phyloP scores from a whole-genome alignment of 768 basidiomycete genomes.

The Leccinum imitatum region DNA sequence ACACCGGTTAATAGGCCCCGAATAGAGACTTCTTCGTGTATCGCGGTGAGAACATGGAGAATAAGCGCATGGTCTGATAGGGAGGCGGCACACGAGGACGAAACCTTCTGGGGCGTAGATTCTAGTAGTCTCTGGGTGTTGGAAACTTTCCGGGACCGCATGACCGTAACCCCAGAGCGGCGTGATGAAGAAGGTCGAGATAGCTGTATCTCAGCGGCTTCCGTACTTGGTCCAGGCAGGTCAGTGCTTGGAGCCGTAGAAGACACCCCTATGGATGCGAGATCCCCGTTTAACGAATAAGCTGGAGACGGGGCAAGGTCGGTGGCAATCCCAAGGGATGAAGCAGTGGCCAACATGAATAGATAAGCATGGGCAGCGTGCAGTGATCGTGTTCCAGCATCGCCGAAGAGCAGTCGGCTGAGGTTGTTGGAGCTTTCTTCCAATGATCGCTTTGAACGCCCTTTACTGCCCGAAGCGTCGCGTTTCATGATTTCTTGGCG shows the following conservation, averaged over 20 bases:
- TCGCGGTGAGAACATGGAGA: slow-evolving; percentile 59
- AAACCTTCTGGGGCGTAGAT: slow-evolving; percentile 42
- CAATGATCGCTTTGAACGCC: slow-evolving; percentile 44
- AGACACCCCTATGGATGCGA: slow-evolving; percentile 27
- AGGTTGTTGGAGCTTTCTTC: slow-evolving; percentile 49
- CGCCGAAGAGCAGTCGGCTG: slow-evolving; percentile 53
- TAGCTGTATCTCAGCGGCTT: slow-evolving; percentile 24
- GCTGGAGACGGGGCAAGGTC: slow-evolving; percentile 43
- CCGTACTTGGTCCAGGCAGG: slow-evolving; percentile 21
- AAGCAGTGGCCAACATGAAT: slow-evolving; percentile 75
- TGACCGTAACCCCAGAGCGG: slow-evolving; percentile 47
- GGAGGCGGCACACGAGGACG: slow-evolving; percentile 52
- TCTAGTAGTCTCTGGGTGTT: slow-evolving; percentile 53
- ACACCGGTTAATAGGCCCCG: slow-evolving; percentile 73
- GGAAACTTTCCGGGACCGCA: slow-evolving; percentile 58
- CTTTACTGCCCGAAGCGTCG: slow-evolving; percentile 45
- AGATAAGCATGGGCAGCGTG: slow-evolving; percentile 79
- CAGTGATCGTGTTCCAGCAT: slow-evolving; percentile 67
- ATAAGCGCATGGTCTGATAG: slow-evolving; percentile 76
- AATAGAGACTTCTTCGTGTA: slow-evolving; percentile 73
- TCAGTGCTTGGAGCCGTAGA: slow-evolving; percentile 35
- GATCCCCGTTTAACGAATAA: slow-evolving; percentile 34
- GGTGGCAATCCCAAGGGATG: slow-evolving; percentile 52
- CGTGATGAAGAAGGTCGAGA: slow-evolving; percentile 41
- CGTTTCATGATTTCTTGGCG: slow-evolving; percentile 70